Conservation (phyloP, 2,329 filamentous ascomycete species). For the Rhynchosporium agropyri region DNA sequence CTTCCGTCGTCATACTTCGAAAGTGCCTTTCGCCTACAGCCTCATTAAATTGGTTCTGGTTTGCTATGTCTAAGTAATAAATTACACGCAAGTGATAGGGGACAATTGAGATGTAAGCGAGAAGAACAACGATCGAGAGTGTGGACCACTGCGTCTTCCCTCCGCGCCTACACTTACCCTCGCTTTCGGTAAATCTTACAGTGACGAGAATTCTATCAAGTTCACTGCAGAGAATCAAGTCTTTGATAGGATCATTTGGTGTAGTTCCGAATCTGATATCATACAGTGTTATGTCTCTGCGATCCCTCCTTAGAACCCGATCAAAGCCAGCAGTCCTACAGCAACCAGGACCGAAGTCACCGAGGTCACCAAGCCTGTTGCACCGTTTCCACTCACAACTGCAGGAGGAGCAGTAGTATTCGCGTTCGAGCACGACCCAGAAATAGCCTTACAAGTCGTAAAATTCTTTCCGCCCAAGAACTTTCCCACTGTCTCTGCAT, state of each 20-base stretch:
- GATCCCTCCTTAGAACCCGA: conserved; percentile 1
- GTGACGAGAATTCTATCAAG: too few relatives aligned
- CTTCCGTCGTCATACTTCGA: too few relatives aligned
- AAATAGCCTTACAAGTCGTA: conserved; percentile 30
- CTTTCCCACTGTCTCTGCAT: conserved; percentile 32
- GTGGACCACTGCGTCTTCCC: too few relatives aligned
- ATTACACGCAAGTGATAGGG: too few relatives aligned
- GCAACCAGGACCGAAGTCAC: conserved; percentile 1
- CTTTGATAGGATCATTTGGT: background rate
- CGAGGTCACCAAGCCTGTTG: conserved; percentile 3
- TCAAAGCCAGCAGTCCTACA: conserved; percentile 6
- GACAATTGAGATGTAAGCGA: too few relatives aligned
- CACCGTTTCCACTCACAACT: conserved; percentile 13
- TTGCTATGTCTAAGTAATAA: too few relatives aligned
- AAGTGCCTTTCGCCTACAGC: too few relatives aligned
- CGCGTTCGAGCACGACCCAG: conserved; percentile 11
- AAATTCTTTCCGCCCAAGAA: conserved; percentile 36
- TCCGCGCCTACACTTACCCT: too few relatives aligned
- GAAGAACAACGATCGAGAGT: too few relatives aligned
- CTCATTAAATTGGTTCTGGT: too few relatives aligned
- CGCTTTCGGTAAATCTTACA: too few relatives aligned
- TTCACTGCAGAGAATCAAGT: background rate
- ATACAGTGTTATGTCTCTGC: background rate
- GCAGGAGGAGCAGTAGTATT: conserved; percentile 16
- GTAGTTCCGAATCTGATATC: background rate